These are phyloP conservation scores for Metroxylon sagu DNA, from an alignment of 176 grass and related monocot genomes.

Conservation along the genomic window DNA sequence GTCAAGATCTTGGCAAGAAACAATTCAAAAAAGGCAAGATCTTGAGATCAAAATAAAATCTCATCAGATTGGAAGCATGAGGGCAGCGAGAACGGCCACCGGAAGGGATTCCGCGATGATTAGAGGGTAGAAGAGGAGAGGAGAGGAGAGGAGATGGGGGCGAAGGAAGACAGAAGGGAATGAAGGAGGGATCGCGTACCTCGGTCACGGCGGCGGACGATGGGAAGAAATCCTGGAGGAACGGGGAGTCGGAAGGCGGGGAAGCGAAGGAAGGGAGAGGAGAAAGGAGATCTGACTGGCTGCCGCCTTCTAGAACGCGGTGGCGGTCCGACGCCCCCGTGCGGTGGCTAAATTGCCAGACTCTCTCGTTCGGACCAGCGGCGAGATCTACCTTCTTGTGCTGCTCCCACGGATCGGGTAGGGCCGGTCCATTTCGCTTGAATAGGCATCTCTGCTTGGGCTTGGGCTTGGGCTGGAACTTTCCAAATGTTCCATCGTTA, in stretches of 20 bases:
- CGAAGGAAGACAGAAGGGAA: background rate
- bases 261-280: background rate
- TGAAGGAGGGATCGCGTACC: background rate
- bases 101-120: background rate
- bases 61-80: background rate
- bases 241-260: too few relatives aligned
- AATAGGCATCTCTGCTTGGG: too few relatives aligned
- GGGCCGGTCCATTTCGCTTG: too few relatives aligned
- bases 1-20: too few relatives aligned
- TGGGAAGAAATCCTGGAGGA: too few relatives aligned
- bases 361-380: too few relatives aligned
- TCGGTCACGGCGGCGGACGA: too few relatives aligned
- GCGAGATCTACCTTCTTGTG: too few relatives aligned
- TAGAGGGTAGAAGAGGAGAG: background rate
- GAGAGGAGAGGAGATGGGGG: background rate
- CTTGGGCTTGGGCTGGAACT: too few relatives aligned
- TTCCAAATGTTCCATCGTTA: too few relatives aligned
- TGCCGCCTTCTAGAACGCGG: constrained; percentile 3
- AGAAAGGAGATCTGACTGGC: background rate
- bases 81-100: background rate
- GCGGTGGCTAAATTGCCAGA: too few relatives aligned
- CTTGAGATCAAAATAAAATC: background rate
- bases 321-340: background rate
- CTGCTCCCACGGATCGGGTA: too few relatives aligned
- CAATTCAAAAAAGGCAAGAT: background rate